These are phyloP conservation scores for Aspergillus sp. DNA, from an alignment of 2,329 filamentous ascomycete species.

Conservation along the genomic window DNA sequence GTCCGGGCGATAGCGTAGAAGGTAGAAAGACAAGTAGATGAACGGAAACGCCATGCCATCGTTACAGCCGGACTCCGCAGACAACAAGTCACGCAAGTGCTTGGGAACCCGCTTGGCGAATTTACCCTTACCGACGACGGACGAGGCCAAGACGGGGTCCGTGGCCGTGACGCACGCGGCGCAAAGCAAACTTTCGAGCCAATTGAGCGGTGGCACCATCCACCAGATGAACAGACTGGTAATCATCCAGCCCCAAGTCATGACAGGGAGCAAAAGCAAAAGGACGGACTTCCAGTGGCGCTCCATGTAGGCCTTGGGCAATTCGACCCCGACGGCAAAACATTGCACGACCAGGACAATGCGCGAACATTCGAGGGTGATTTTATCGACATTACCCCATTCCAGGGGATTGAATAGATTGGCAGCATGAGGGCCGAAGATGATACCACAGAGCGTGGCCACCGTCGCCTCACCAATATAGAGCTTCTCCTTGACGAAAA, in stretches of 20 bases:
- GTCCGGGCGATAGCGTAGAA: conserved; percentile 71
- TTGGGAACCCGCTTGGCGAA: conserved; percentile 97
- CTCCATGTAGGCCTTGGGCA: conserved; percentile 82
- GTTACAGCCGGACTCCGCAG: conserved; percentile 96
- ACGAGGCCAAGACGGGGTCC: conserved; percentile 92
- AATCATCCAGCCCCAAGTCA: conserved; percentile 81
- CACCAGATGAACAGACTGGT: conserved; percentile 94
- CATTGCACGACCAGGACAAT: conserved; percentile 67
- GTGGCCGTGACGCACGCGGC: conserved; percentile 95
- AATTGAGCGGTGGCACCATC: conserved; percentile 69
- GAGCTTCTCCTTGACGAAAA: conserved; percentile 94
- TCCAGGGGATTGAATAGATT: conserved; percentile 54
- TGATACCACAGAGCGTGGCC: conserved; percentile 63
- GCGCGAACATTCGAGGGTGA: conserved; percentile 64
- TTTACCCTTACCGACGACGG: conserved; percentile 97
- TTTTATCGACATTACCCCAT: conserved; percentile 62
- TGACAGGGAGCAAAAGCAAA: conserved; percentile 84
- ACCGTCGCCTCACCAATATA: conserved; percentile 99
- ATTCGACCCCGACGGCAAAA: conserved; percentile 65
- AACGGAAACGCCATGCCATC: conserved; percentile 99
- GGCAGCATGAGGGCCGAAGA: conserved; percentile 62
- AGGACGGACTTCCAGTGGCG: conserved; percentile 91
- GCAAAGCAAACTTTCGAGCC: conserved; percentile 81
- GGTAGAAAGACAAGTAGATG: conserved; percentile 83
- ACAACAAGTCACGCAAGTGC: conserved; percentile 90